phyloP scores from a whole-genome alignment of 257 asterid species.

The Solanum rostratum region DNA sequence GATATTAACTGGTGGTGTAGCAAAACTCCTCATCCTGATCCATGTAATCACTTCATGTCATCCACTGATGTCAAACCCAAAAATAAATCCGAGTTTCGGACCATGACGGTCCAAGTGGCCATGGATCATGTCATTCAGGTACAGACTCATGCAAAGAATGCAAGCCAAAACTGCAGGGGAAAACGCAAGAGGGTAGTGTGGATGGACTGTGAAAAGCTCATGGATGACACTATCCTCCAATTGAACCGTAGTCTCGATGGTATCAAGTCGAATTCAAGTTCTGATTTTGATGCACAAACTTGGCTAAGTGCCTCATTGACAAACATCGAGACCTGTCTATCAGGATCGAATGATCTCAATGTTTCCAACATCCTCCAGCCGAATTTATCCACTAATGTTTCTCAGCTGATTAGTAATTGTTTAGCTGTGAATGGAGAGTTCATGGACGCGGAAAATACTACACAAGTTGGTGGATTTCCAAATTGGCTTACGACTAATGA shows the following conservation, averaged over 20 bases:
- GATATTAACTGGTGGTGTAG: conserved; percentile 49
- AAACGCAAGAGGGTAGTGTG: conserved; percentile 16
- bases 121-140: conserved; percentile 34
- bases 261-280: conserved; percentile 15
- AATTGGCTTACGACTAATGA: conserved; percentile 28
- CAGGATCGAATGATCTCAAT: conserved; percentile 40
- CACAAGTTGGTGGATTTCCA: conserved; percentile 19
- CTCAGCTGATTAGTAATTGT: conserved; percentile 53
- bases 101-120: conserved; percentile 39
- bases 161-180: conserved; percentile 10
- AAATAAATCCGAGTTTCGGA: conserved; percentile 30
- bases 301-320: conserved; percentile 84
- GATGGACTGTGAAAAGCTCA: conserved; percentile 41
- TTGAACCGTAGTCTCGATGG: conserved; percentile 26
- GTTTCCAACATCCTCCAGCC: conserved; percentile 38
- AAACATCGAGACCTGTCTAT: conserved; percentile 36
- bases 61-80: conserved; percentile 15
- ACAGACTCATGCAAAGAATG: conserved; percentile 11
- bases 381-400: conserved; percentile 22
- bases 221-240: conserved; percentile 38
- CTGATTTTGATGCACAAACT: conserved; percentile 45
- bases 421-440: conserved; percentile 40
- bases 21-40: conserved; percentile 53
- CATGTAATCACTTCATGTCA: conserved; percentile 40
- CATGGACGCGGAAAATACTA: not conserved